Percentiles rank a stretch among this genome's conserved stretches.
phyloP scores from a whole-genome alignment of 768 basidiomycete genomes.

The Glaciozyma antarctica region DNA sequence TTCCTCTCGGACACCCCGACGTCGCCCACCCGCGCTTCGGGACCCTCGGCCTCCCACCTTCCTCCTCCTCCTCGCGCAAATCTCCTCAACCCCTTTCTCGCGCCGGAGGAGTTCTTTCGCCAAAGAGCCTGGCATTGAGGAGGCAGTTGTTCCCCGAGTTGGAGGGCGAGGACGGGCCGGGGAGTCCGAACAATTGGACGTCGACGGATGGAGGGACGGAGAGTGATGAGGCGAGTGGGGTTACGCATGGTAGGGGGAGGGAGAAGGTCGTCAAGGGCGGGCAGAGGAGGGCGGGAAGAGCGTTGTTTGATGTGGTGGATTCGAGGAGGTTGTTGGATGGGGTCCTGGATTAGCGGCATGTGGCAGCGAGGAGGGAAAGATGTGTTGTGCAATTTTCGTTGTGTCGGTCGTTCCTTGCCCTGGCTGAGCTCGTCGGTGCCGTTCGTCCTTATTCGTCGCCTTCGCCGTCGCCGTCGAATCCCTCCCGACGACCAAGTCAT shows the following conservation, averaged over 20 bases:
- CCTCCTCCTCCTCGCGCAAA: not conserved
- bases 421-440: no score
- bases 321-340: not conserved
- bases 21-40: constrained; percentile 33
- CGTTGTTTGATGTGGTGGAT: not conserved
- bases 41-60: constrained; percentile 27
- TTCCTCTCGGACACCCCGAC: constrained; percentile 26
- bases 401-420: no score
- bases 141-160: not conserved
- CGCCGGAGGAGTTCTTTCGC: not conserved
- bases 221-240: not conserved
- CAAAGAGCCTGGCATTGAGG: not conserved
- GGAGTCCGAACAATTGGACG: not conserved
- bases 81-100: not conserved
- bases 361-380: no score
- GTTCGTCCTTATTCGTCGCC: no score
- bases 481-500: no score
- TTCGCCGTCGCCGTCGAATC: no score
- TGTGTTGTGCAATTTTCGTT: no score
- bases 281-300: no score
- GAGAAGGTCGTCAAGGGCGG: not conserved
- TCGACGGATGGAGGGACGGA: not conserved
- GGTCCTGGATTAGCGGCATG: not conserved
- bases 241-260: not conserved
- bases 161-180: not conserved